phyloP scores from a whole-genome alignment of 805 yeast genomes.

The Kodamaea hsintzibuensis region DNA sequence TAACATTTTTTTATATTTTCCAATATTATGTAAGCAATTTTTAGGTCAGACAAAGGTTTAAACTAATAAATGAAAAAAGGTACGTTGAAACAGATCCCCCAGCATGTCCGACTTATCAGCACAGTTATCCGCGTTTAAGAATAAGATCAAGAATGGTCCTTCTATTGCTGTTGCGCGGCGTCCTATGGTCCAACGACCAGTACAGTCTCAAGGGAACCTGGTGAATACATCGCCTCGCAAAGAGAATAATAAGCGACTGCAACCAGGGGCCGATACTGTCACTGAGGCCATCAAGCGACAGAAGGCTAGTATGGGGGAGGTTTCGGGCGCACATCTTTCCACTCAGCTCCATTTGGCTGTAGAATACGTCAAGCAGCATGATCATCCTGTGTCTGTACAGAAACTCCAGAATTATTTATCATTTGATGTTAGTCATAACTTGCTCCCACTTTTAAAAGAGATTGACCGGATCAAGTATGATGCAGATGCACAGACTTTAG shows the following conservation, averaged over 20 bases:
- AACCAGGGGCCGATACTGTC: constrained; percentile 21
- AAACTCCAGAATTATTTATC: constrained; percentile 70
- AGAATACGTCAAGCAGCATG: constrained; percentile 77
- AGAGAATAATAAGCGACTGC: constrained; percentile 15
- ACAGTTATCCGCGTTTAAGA: constrained; percentile 47
- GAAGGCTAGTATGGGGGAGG: constrained; percentile 24
- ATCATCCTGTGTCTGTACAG: constrained; percentile 64
- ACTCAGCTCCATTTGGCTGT: constrained; percentile 90
- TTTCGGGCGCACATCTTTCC: constrained; percentile 66
- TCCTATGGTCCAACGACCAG: constrained; percentile 15
- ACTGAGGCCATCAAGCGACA: constrained; percentile 39
- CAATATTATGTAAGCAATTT: no score
- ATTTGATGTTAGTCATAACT: constrained; percentile 57
- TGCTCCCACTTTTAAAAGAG: constrained; percentile 70
- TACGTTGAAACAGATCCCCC: background rate
- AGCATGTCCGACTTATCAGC: constrained; percentile 40
- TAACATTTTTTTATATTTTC: no score
- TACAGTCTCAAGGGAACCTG: background rate
- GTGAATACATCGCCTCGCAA: constrained; percentile 12
- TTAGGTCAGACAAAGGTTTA: no score
- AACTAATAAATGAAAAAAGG: background rate
- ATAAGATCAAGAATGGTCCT: constrained; percentile 46
- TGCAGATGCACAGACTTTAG: constrained; percentile 61
- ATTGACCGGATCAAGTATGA: constrained; percentile 77
- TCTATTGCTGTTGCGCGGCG: constrained; percentile 37